A percentile compares a stretch with the other conserved stretches of the same genome.
phyloP scores from a whole-genome alignment of 2,329 filamentous ascomycete species.

The Dothidotthia symphoricarpi region DNA sequence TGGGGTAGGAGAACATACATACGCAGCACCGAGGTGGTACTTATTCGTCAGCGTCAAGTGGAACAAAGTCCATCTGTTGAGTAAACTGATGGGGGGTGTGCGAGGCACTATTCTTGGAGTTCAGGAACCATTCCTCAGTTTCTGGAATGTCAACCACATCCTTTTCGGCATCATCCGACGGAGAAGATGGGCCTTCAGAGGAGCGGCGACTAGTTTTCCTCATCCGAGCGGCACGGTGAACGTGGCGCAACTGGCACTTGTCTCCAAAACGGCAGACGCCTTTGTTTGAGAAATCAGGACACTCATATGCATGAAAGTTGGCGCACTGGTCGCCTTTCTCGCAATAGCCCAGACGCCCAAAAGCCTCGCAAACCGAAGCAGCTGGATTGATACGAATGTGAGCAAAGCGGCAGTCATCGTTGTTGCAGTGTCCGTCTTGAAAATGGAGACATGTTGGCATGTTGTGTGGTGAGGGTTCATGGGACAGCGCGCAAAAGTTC shows the following conservation, averaged over 20 bases:
- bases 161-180: conserved; percentile 5
- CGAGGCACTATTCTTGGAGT: background rate
- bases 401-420: conserved; percentile 79
- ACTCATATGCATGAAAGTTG: conserved; percentile 87
- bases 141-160: background rate
- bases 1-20: conserved; percentile 11
- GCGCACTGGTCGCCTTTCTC: conserved; percentile 73
- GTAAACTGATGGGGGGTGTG: conserved; percentile 23
- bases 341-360: conserved; percentile 87
- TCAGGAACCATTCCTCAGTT: conserved; percentile 1
- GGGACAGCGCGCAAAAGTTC: conserved; percentile 83
- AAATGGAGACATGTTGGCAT: conserved; percentile 88
- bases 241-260: conserved; percentile 81
- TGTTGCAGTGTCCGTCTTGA: conserved; percentile 84
- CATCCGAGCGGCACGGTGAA: conserved; percentile 54
- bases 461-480: conserved; percentile 78
- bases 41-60: conserved; percentile 23
- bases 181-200: conserved; percentile 10
- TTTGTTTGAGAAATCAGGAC: conserved; percentile 90
- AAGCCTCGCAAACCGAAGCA: conserved; percentile 78
- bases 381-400: conserved; percentile 75
- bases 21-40: background rate
- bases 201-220: conserved; percentile 17
- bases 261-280: conserved; percentile 72
- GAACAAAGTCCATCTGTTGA: conserved; percentile 34